These are phyloP conservation scores for Phaeophleospora eucalypticola DNA, from an alignment of 2,329 filamentous ascomycete species.

Conservation along the genomic window DNA sequence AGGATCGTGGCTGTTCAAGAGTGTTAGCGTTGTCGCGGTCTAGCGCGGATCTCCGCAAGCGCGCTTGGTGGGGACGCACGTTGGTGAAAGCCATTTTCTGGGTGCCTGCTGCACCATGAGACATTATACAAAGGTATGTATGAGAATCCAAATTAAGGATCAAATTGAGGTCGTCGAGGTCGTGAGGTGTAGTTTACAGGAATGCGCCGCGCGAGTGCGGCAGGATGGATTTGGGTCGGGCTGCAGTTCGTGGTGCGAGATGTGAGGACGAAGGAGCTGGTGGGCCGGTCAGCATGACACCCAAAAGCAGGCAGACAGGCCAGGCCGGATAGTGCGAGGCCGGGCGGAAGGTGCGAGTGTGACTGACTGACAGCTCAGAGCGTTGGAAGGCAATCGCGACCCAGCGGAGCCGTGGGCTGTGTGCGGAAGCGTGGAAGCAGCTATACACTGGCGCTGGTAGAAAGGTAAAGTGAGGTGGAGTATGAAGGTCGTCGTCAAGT, in stretches of 20 bases:
- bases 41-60: not conserved
- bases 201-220: constrained; percentile 1
- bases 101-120: constrained; percentile 23
- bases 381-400: not conserved
- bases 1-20: constrained; percentile 25
- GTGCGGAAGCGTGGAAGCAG: not conserved
- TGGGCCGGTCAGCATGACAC: constrained; percentile 12
- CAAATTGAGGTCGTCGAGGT: constrained; percentile 18
- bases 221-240: not conserved
- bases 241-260: constrained; percentile 3
- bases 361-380: not conserved
- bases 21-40: constrained; percentile 7
- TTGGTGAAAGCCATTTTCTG: constrained; percentile 22
- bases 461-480: not conserved
- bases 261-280: constrained; percentile 1
- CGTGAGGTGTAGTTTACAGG: constrained; percentile 10
- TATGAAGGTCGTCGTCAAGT: too few relatives aligned
- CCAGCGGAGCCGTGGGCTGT: not conserved
- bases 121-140: constrained; percentile 30
- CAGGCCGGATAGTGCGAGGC: too few relatives aligned
- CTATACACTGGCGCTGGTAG: too few relatives aligned
- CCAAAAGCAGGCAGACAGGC: not conserved
- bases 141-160: constrained; percentile 22
- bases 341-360: not conserved
- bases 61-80: constrained; percentile 10